Percentiles rank a stretch among this genome's conserved stretches.
phyloP scores from a whole-genome alignment of 306 rosid genomes.

The Castanea sativa region DNA sequence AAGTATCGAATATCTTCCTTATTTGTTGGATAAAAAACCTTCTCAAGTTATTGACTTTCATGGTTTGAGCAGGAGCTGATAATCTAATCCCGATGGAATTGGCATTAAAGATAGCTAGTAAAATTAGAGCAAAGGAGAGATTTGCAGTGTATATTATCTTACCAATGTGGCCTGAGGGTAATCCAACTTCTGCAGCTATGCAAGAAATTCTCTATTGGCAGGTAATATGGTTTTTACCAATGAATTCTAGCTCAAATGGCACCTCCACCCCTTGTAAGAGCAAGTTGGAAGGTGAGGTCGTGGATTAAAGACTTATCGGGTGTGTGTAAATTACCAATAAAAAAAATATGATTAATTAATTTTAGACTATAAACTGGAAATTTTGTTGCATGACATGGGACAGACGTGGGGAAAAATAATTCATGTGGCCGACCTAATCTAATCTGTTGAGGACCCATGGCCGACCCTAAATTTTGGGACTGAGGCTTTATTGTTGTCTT shows the following conservation, averaged over 20 bases:
- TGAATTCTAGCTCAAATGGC: too few species aligned
- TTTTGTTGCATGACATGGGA: not conserved
- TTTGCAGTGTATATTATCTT: conserved; percentile 76
- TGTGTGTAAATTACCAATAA: too few species aligned
- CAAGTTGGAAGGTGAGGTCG: too few species aligned
- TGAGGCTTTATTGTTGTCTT: not conserved
- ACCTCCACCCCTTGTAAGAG: too few species aligned
- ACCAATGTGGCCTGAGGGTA: conserved; percentile 99
- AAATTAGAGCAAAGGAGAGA: conserved; percentile 84
- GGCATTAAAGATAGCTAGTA: conserved; percentile 84
- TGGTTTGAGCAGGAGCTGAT: conserved; percentile 77
- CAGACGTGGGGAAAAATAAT: too few species aligned
- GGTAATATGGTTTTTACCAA: conserved; percentile 38
- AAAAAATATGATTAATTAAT: not conserved
- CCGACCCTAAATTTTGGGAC: too few species aligned
- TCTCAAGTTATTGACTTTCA: conserved; percentile 16
- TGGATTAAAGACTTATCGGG: too few species aligned
- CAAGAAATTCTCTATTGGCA: conserved; percentile 99
- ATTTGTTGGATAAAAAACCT: not conserved
- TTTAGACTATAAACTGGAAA: conserved; percentile 8
- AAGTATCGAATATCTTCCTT: conserved; percentile 5
- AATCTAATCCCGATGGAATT: conserved; percentile 95
- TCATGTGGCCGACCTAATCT: too few species aligned
- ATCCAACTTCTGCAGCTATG: conserved; percentile 69
- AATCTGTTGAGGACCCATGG: too few species aligned